These are phyloP conservation scores for Volvox carteri DNA, from an alignment of 163 green algal species.

Conservation along the genomic window DNA sequence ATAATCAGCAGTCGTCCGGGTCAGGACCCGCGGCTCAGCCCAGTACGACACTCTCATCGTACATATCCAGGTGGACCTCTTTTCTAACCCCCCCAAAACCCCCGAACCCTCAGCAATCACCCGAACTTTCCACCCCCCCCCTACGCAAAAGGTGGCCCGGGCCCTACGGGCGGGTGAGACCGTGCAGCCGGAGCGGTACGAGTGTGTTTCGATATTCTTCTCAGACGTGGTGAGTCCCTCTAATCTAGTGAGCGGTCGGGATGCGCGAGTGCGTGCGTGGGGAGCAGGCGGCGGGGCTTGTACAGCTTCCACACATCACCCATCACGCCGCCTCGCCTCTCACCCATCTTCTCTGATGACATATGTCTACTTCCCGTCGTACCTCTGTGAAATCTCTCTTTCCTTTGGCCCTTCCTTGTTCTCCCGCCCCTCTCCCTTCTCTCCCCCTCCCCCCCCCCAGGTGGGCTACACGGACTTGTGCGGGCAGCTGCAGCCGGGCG, in stretches of 20 bases:
- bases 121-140: background rate
- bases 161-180: conserved; percentile 59
- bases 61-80: background rate
- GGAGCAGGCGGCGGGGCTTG: too few relatives aligned
- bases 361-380: too few relatives aligned
- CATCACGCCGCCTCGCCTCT: too few relatives aligned
- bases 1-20: background rate
- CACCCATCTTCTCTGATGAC: too few relatives aligned
- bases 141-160: conserved; percentile 58
- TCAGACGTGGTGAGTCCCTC: conserved; percentile 38
- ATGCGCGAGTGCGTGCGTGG: background rate
- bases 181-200: conserved; percentile 71
- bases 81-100: background rate
- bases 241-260: too few relatives aligned
- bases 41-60: background rate
- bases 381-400: too few relatives aligned
- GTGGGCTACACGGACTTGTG: conserved; percentile 78
- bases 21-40: background rate
- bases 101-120: background rate
- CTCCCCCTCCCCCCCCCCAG: too few relatives aligned
- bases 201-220: conserved; percentile 79
- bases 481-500: conserved; percentile 55
- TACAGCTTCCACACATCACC: too few relatives aligned
- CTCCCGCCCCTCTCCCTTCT: too few relatives aligned
- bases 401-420: too few relatives aligned